A percentile compares a stretch with the other conserved stretches of the same genome.
Conservation (phyloP, 2,329 filamentous ascomycete species). For the Ophiostoma himal-ulmi region DNA sequence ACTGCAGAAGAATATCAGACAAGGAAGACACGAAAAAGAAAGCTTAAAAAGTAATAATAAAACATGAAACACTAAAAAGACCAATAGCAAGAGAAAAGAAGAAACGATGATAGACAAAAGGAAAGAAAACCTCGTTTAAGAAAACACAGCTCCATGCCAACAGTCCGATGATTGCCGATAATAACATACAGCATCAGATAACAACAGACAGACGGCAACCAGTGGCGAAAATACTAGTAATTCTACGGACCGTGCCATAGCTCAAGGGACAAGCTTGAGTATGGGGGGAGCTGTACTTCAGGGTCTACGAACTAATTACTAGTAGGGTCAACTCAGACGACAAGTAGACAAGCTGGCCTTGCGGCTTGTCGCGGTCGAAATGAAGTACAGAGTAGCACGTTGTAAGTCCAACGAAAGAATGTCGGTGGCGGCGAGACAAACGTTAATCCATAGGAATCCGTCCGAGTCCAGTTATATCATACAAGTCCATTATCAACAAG, state of each 20-base stretch:
- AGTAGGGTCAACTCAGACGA: not conserved
- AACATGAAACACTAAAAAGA: conserved; percentile 13
- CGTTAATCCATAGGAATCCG: not conserved
- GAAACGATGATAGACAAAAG: not conserved
- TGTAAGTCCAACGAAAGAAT: too few species aligned
- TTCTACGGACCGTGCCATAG: conserved; percentile 6
- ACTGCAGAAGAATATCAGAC: not conserved
- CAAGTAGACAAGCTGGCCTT: not conserved
- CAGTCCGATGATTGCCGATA: not conserved
- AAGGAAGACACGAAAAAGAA: not conserved
- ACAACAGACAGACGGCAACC: conserved; percentile 8
- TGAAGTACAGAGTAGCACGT: not conserved
- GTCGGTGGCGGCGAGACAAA: not conserved
- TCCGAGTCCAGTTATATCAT: not conserved
- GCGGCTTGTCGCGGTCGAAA: not conserved
- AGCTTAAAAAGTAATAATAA: not conserved
- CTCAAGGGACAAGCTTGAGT: not conserved
- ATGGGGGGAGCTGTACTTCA: not conserved
- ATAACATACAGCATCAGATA: not conserved
- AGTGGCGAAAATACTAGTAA: conserved; percentile 7
- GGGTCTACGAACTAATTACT: not conserved
- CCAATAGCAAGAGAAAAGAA: conserved; percentile 1
- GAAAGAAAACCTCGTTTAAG: not conserved
- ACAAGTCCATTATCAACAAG: not conserved
- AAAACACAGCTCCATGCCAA: not conserved